Conservation (phyloP, 305 asterid genomes). For the Striga hermonthica region DNA sequence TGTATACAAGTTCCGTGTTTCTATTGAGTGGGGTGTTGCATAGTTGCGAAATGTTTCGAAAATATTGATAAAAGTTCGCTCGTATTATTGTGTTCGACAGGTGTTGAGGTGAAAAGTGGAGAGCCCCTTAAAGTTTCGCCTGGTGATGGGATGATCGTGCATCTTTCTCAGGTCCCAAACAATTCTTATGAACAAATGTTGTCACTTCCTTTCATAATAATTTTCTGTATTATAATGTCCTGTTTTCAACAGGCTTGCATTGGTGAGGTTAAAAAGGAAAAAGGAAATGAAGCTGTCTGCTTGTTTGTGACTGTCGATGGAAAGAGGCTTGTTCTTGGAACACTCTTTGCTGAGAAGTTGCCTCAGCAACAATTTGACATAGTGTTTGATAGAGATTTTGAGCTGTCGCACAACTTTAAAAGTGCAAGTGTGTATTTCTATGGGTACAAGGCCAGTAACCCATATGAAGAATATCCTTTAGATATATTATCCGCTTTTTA, state of each 20-base stretch:
- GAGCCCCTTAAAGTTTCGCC: conserved; percentile 49
- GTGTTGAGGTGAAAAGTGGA: conserved; percentile 67
- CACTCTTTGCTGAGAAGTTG: conserved; percentile 60
- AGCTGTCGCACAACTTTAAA: conserved; percentile 78
- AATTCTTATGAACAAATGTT: conserved; percentile 9
- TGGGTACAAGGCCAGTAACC: conserved; percentile 62
- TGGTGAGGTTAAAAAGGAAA: conserved; percentile 61
- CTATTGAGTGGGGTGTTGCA: background rate
- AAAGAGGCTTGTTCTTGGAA: conserved; percentile 70
- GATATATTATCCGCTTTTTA: background rate
- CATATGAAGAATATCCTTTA: conserved; percentile 69
- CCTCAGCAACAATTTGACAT: conserved; percentile 80
- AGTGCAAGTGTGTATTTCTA: conserved; percentile 66
- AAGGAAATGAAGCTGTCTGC: conserved; percentile 48
- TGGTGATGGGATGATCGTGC: conserved; percentile 56
- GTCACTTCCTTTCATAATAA: background rate
- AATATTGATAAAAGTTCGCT: background rate
- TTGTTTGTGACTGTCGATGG: conserved; percentile 55
- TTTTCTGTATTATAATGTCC: background rate
- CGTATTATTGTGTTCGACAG: conserved; percentile 32
- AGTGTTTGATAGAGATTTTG: conserved; percentile 61
- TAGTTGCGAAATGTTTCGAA: background rate
- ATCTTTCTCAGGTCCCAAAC: conserved; percentile 71
- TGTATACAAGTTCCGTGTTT: background rate
- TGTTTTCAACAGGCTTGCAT: conserved; percentile 48